Evolutionary conservation across 257 asterid species (phyloP), one percentile per base, ranked within the genome.

Genomic region (Craterostigma plantagineum): DNA sequence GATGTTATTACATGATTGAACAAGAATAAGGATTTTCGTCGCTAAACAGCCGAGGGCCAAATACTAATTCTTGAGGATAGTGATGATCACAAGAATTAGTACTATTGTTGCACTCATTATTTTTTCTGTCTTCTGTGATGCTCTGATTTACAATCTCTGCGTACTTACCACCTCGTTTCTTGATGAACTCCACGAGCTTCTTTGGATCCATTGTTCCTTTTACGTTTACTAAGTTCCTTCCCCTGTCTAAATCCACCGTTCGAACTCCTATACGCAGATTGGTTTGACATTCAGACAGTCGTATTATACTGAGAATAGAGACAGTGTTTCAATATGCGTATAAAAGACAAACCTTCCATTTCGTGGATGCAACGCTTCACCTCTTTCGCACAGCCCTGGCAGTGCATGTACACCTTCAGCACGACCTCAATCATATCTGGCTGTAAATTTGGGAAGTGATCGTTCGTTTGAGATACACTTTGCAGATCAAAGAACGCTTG

Each of bases 1-100:
- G n/a, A n/a, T n/a, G n/a, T n/a, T n/a, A n/a, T 73, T 52, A 81
- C 69, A 75, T 50, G 1, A 70, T 17, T 3, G 57, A 62, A 46
- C 94, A 81, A 33, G 90, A 48, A 70, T 77, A 72, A 1, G 94
- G 94, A 54, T 81, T 70, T 40, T 81, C 94, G 42, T 81, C 92
- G 27, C 92, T 75, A 54, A 81, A 81, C n/a, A 77, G 34, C 14
- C 67, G 81, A 45, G 87, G 81, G 7, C 77, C 77, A 50, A 59
- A 60, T 2, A 67, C 49, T 13, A 65, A 17, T 8, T 61, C 72
- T 3, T 38, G 45, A 18, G 64, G 49, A 18, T 51, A 59, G 38
- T 60, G 42, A 33, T 38, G 49, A 42, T 8, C 34, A 38, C 4
- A 16, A 18, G n/a, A 0, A 4, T 11, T 11, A 34, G 7, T 6